phyloP scores from a whole-genome alignment of 352 stramenopile species.

The Phytopythium cucurbitacearum region DNA sequence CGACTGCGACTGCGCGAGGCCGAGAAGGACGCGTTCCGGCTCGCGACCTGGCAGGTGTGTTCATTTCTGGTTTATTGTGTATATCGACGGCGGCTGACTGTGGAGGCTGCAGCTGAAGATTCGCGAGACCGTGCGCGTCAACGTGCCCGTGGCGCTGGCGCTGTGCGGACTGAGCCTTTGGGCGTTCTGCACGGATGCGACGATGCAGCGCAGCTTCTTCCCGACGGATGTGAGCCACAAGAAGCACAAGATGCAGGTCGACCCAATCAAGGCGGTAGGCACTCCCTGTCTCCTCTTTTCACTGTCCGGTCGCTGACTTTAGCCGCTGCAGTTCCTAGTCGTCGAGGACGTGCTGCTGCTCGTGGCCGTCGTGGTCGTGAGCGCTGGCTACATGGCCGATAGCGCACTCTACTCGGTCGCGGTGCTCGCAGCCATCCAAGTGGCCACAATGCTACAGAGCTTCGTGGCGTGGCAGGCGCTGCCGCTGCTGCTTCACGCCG shows the following conservation, averaged over 20 bases:
- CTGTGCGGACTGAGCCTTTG: constrained; percentile 36
- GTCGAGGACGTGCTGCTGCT: constrained; percentile 39
- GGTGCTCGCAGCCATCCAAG: constrained; percentile 35
- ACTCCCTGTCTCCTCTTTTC: neutral
- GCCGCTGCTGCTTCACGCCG: constrained; percentile 30
- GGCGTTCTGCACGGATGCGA: neutral
- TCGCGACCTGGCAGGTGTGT: constrained; percentile 29
- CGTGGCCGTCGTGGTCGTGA: constrained; percentile 37
- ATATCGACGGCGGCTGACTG: no score
- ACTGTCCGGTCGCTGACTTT: neutral
- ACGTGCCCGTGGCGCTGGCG: constrained; percentile 23
- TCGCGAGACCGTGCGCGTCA: constrained; percentile 27
- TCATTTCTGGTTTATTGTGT: neutral
- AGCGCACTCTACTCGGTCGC: constrained; percentile 34
- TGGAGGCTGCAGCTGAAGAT: constrained; percentile 22
- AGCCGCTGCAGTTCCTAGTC: constrained; percentile 32
- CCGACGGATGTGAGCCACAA: neutral
- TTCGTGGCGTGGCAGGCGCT: constrained; percentile 25
- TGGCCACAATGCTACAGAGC: constrained; percentile 29
- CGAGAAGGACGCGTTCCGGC: constrained; percentile 28
- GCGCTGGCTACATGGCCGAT: constrained; percentile 19
- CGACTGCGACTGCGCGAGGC: constrained; percentile 39
- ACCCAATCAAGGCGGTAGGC: constrained; percentile 24
- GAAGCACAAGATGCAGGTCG: neutral
- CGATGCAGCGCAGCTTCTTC: neutral